Evolutionary conservation across 345 rosid species (phyloP).

Genomic region (Erucastrum elatum): DNA sequence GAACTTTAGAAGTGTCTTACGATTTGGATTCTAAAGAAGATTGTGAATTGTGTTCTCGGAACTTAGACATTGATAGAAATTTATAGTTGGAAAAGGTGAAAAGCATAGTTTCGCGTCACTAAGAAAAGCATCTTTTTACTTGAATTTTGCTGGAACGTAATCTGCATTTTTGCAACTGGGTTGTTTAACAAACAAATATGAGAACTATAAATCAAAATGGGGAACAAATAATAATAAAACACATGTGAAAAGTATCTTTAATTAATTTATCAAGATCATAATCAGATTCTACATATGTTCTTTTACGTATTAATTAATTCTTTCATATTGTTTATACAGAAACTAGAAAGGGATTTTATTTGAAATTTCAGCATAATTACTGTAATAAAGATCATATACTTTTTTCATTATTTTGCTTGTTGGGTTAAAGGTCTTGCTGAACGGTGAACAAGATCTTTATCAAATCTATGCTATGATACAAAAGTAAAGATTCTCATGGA

Average conservation of each 20-base stretch:
- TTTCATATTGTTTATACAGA: background rate
- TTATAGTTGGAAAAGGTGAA: conserved; percentile 15
- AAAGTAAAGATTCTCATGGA: background rate
- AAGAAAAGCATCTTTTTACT: conserved; percentile 21
- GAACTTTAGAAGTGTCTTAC: conserved; percentile 26
- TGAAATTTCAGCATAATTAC: background rate
- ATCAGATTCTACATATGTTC: background rate
- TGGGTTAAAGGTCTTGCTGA: background rate
- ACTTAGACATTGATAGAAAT: conserved; percentile 11
- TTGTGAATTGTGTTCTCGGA: conserved; percentile 27
- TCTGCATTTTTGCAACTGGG: background rate
- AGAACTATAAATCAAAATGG: background rate
- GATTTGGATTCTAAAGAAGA: conserved; percentile 20
- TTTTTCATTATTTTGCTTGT: background rate
- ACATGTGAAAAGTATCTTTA: background rate
- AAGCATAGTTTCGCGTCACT: conserved; percentile 20
- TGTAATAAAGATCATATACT: background rate
- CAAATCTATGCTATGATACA: background rate
- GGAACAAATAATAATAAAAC: background rate
- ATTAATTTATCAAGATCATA: background rate
- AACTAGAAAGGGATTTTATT: background rate
- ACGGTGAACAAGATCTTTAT: background rate
- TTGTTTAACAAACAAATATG: conserved; percentile 14
- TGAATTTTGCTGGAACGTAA: background rate
- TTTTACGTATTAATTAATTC: background rate